Evolutionary conservation across 768 basidiomycete species (phyloP), one percentile per base, ranked within the genome.

Genomic region (Podaxis sp.): DNA sequence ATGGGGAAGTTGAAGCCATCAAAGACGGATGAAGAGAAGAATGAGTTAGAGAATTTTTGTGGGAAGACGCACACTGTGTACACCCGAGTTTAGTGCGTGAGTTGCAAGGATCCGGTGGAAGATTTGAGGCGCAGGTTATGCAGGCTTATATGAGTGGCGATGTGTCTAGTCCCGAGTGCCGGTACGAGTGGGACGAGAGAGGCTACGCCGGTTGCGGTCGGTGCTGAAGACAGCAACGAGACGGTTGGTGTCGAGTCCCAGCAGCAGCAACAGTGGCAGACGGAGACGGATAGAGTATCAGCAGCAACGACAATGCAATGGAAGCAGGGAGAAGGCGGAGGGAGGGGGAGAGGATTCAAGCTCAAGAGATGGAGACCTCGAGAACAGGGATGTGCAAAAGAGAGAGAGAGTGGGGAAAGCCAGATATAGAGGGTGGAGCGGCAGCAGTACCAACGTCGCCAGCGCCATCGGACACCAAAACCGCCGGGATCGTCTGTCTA

Each of bases 21-120:
- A 0, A 65, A 74, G 12, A 65, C 71, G 11, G 74, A 76, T 26
- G 82, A 81, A 41, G 72, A 76, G n/a, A 81, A 85, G 60, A 90
- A 91, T 69, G 89, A 91, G 68, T 74, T 92, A 22, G 82, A 85
- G 4, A 89, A 91, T 26, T 91, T 91, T 72, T 85, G 88, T 54
- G 90, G 90, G n/a, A 83, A 85, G 68, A 90, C 86, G 11, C 84
- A 88, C 63, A 88, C 84, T 76, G 77, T 49, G 80, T 83, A 15
- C 87, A 88, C 68, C 85, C 85, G 2, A 82, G 77, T 56, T 72
- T 88, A 56, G 80, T 85, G 11, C 77, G 80, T 56, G 85, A 88
- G 56, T 76, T 86, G 66, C 76, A 79, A 60, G 75, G 72, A 20
- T 87, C 87, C 65, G 84, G 87, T 12, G 84, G 81, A 0, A 78